Percentiles rank a stretch among this genome's conserved stretches.
phyloP scores from a whole-genome alignment of 176 grass and related monocot species.

The Otatea glauca region DNA sequence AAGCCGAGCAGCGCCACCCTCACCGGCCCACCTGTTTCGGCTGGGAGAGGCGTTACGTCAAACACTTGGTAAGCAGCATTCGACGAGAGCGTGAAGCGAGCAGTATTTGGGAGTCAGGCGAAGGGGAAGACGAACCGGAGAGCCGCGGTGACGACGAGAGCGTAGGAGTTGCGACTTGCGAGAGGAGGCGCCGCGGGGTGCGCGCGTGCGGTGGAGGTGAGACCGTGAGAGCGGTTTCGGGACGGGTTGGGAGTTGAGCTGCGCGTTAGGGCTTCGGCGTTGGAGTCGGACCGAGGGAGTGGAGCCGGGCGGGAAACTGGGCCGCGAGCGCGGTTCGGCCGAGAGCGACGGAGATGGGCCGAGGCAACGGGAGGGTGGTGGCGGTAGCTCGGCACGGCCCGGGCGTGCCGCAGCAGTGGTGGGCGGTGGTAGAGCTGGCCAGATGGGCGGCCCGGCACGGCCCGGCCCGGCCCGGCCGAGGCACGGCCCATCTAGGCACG shows the following conservation, averaged over 20 bases:
- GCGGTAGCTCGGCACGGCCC: too few relatives aligned
- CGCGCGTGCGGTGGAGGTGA: background rate
- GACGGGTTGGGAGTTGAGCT: background rate
- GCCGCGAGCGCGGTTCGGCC: background rate
- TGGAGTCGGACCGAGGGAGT: background rate
- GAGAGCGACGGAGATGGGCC: background rate
- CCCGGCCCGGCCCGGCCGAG: too few relatives aligned
- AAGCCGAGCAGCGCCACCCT: background rate
- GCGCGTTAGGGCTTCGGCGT: conserved; percentile 38
- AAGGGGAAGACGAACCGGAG: background rate
- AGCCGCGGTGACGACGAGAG: background rate
- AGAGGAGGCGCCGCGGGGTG: background rate
- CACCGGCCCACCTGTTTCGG: background rate
- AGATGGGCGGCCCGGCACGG: too few relatives aligned
- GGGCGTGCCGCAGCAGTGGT: too few relatives aligned
- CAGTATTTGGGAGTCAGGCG: background rate
- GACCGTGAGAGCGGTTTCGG: background rate
- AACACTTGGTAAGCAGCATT: background rate
- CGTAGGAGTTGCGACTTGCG: background rate
- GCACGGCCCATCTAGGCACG: too few relatives aligned
- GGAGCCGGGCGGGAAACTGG: background rate
- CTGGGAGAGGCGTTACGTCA: background rate
- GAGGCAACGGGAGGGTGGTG: too few relatives aligned
- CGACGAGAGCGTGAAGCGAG: background rate
- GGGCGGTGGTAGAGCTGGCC: too few relatives aligned